Percentiles rank a stretch among this genome's conserved stretches.
These are phyloP conservation scores for Dactylellina sp. DNA, from an alignment of 2,329 filamentous ascomycete genomes.

Conservation along the genomic window DNA sequence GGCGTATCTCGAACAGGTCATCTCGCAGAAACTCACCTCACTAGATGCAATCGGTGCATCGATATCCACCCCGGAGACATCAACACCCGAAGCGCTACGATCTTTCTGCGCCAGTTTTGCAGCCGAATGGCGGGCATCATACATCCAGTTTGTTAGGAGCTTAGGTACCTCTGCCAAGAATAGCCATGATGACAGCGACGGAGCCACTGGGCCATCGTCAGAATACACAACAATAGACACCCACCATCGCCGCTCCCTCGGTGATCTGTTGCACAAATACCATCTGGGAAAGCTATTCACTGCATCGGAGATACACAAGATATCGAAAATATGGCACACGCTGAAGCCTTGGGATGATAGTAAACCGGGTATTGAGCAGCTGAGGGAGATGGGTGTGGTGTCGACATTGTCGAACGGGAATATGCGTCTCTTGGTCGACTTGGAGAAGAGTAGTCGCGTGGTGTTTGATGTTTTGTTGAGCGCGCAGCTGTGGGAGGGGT, in stretches of 20 bases:
- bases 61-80: constrained; percentile 61
- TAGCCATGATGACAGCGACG: constrained; percentile 61
- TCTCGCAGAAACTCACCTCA: constrained; percentile 67
- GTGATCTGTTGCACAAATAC: constrained; percentile 70
- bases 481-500: constrained; percentile 77
- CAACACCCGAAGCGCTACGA: constrained; percentile 66
- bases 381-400: constrained; percentile 70
- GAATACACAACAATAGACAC: constrained; percentile 77
- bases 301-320: constrained; percentile 72
- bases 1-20: constrained; percentile 69
- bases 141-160: constrained; percentile 70
- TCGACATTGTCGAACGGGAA: constrained; percentile 83
- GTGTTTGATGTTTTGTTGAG: constrained; percentile 74
- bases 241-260: constrained; percentile 75
- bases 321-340: constrained; percentile 78
- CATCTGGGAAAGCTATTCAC: constrained; percentile 70
- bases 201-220: background rate
- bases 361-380: constrained; percentile 65
- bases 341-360: constrained; percentile 78
- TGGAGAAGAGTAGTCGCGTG: constrained; percentile 71
- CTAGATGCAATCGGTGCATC: background rate
- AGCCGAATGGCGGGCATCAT: constrained; percentile 76
- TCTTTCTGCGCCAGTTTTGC: constrained; percentile 75
- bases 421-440: constrained; percentile 73
- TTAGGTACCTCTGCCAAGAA: constrained; percentile 47